Conservation (phyloP, 495 filamentous ascomycete species). For the Trypethelium eluteriae region DNA sequence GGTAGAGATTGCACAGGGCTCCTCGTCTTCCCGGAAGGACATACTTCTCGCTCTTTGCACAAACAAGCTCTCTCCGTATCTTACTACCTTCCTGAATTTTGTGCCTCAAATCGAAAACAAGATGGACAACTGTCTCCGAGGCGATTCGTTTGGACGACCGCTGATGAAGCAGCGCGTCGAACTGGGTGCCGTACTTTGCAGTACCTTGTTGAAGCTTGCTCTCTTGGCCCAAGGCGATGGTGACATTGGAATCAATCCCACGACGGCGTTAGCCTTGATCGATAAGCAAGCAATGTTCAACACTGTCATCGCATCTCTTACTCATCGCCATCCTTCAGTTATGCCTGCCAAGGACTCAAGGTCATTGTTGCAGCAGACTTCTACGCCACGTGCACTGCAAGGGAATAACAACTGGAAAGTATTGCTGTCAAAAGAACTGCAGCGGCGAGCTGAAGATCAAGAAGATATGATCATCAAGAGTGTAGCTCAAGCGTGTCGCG, state of each 20-base stretch:
- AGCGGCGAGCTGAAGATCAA: conserved; percentile 21
- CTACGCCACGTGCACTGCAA: background rate
- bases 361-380: background rate
- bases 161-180: background rate
- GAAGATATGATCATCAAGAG: conserved; percentile 41
- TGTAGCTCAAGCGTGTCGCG: conserved; percentile 46
- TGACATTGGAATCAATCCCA: conserved; percentile 17
- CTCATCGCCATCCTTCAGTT: background rate
- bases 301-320: background rate
- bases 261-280: conserved; percentile 17
- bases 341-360: background rate
- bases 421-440: background rate
- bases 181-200: conserved; percentile 17
- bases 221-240: conserved; percentile 21
- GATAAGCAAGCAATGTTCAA: conserved; percentile 9
- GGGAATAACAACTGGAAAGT: conserved; percentile 40
- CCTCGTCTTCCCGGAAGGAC: background rate
- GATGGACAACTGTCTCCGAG: background rate
- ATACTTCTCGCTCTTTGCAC: background rate
- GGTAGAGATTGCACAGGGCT: background rate
- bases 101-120: background rate
- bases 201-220: conserved; percentile 27
- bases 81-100: background rate
- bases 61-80: background rate
- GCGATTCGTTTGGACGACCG: background rate